Evolutionary conservation across 2,329 filamentous ascomycete species (phyloP), one percentile per base, ranked within the genome.

Genomic region (Claviceps capensis): DNA sequence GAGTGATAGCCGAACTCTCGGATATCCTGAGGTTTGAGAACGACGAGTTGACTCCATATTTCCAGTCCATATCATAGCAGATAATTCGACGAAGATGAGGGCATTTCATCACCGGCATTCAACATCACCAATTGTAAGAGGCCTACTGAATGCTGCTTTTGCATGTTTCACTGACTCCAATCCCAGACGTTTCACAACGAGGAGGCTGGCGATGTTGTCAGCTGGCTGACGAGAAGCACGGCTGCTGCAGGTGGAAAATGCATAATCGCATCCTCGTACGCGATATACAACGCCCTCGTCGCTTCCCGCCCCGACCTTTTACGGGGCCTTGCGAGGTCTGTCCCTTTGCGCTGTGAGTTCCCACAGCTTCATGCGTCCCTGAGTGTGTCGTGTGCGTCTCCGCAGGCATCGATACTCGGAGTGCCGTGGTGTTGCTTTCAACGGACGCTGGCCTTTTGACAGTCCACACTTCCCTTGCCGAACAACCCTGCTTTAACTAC

Each of bases 111-210:
- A 81, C 57, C 75, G 78, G 42, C 78, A 81, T 62, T 81, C 78
- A 4, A 80, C 71, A 40, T 72, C 76, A 30, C 64, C 76, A 7
- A 80, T 81, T 62, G 78, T 81, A 59, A 62, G 68, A 49, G 43
- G 47, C 14, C 38, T 34, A 40, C 17, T 17, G 17, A 2, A 38
- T 48, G 34, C 36, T 36, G 30, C n/a, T 2, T 19, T 19, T 14
- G n/a, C n/a, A 13, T 1, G 2, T 14, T 11, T 2, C 36, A 52
- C 60, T 64, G 54, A 63, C 26, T 53, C 14, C 2, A 2, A 14
- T 34, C 44, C n/a, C 54, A 82, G 80, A 77, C 76, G 9, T 87
- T 87, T 65, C 84, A 87, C 67, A 86, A 80, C 43, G 83, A 87
- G 64, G 78, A 81, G 59, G 73, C 76, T 2, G 81, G 82, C 36